Percentiles rank a stretch among this genome's conserved stretches.
Conservation (phyloP, 345 rosid genomes). For the Excoecaria agallocha region DNA sequence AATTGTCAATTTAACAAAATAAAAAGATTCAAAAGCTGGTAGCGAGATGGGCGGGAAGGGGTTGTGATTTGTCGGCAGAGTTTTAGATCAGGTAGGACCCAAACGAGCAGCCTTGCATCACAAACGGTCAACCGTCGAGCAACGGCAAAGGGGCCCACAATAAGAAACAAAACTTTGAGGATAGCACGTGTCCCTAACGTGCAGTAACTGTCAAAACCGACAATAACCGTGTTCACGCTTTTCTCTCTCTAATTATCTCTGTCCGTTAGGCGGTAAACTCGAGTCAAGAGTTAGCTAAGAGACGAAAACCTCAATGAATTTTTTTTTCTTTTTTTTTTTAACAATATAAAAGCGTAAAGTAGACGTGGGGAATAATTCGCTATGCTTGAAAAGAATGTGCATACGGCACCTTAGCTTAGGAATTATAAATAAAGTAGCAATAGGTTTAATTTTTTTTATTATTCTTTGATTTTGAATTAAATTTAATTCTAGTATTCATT, state of each 20-base stretch:
- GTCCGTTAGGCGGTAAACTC: neutral
- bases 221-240: conserved; percentile 25
- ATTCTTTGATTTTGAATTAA: too few relatives aligned
- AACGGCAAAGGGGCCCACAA: conserved; percentile 21
- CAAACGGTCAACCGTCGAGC: conserved; percentile 47
- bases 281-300: conserved; percentile 1
- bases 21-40: too few relatives aligned
- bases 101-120: conserved; percentile 9
- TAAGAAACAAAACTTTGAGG: conserved; percentile 14
- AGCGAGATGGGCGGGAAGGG: neutral
- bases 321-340: too few relatives aligned
- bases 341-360: too few relatives aligned
- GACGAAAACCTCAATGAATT: neutral
- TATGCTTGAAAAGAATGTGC: too few relatives aligned
- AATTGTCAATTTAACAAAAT: too few relatives aligned
- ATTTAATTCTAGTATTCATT: too few relatives aligned
- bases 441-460: too few relatives aligned
- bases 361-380: too few relatives aligned
- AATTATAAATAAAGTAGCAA: too few relatives aligned
- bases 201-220: conserved; percentile 43
- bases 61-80: conserved; percentile 41
- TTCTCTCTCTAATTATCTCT: neutral
- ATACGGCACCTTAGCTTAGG: too few relatives aligned
- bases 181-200: conserved; percentile 44
- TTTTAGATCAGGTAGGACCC: conserved; percentile 25